Evolutionary conservation across 176 grass and related monocot genomes (phyloP), one percentile per base, ranked within the genome.

Genomic region (Tillandsia leiboldiana): DNA sequence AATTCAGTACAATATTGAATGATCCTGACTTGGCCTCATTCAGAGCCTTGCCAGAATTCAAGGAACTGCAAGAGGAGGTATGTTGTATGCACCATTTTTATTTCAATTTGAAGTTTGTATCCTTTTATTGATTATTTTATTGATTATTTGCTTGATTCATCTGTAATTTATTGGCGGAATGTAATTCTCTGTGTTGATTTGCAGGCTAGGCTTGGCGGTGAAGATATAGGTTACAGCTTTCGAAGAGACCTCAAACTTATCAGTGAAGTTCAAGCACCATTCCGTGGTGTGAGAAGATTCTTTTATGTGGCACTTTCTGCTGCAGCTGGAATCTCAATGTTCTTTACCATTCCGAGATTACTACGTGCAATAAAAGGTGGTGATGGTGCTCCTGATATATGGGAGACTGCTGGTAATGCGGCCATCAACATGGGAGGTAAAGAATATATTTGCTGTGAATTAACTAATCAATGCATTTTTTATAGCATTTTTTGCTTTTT

Each of bases 231-330:
- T 52, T 97, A 80, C 63, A 86, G 94, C 13, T 97, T 97, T 63
- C 80, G 74, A 76, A 90, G 94, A 73, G 94, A 92, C 27, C 72
- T 97, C n/a, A 92, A 97, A 78, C 84, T 97, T 51, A 97, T 92
- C 74, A 91, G 94, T 87, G 94, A 97, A 89, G 94, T 97, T 79
- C 94, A 87, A 65, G 86, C 86, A 72, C 94, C 94, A 69, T 97
- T 97, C 80, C 83, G 94, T 78, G 89, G 89, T 74, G 94, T 97
- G 49, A 78, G 94, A 75, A 97, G 69, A 75, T 97, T 97, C 72
- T 97, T 97, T 85, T 97, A 97, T 81, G 86, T 97, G 27, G 89
- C 89, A 5, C 73, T 97, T 80, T 80, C 84, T 56, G 86, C 86
- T 48, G 89, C 89, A 58, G 93, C 89, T 64, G 89, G 93, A 77